Conservation (phyloP, 192 early-diverging fungal genomes). For the Powellomyces hirtus region DNA sequence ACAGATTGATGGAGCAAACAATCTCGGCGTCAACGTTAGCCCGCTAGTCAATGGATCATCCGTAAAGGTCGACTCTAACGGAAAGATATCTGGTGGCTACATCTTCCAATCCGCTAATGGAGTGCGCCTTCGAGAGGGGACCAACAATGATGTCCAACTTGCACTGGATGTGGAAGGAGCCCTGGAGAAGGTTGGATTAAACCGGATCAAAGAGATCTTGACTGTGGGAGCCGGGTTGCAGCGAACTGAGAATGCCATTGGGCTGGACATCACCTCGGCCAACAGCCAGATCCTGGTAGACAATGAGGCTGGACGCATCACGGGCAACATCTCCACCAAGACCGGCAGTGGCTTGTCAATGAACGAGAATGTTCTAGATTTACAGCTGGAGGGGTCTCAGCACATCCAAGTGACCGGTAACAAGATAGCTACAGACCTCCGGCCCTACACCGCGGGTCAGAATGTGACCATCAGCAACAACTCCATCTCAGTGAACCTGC, state of each 20-base stretch:
- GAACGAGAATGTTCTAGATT: constrained; percentile 2
- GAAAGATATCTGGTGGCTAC: background rate
- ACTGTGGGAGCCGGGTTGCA: background rate
- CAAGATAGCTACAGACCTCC: background rate
- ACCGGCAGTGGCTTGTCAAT: background rate
- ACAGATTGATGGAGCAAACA: background rate
- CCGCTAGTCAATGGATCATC: background rate
- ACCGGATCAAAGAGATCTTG: background rate
- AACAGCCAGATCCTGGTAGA: background rate
- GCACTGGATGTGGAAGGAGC: background rate
- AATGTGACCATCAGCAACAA: background rate
- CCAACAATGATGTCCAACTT: background rate
- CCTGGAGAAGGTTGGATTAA: background rate
- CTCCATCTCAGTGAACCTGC: background rate
- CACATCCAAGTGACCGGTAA: background rate
- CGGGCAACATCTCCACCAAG: background rate
- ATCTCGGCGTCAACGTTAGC: background rate
- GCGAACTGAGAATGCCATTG: background rate
- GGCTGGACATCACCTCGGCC: background rate
- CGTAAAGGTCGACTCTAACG: background rate
- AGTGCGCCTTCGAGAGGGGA: background rate
- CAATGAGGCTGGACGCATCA: background rate
- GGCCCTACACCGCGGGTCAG: background rate
- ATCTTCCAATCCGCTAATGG: background rate
- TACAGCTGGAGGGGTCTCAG: background rate